Evolutionary conservation across 140 eudicot genomes (phyloP).

Genomic region (Oenanthe javanica): DNA sequence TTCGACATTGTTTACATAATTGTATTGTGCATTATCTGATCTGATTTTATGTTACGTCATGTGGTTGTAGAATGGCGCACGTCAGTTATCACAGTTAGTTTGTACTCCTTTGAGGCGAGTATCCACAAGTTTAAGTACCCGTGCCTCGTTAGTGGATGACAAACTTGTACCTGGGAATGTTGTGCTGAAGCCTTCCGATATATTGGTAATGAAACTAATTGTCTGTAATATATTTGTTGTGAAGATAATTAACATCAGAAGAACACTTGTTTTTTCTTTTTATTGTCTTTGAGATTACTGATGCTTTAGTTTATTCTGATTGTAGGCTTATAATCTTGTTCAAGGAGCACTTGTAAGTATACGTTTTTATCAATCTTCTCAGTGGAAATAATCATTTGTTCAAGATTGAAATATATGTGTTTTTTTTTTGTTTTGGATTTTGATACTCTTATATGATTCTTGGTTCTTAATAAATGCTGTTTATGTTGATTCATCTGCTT

Average conservation of each 20-base stretch:
- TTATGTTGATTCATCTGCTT: not conserved
- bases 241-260: not conserved
- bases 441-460: not conserved
- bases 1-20: not conserved
- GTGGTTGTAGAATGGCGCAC: slow-evolving; percentile 35
- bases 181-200: slow-evolving; percentile 53
- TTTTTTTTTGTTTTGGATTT: not conserved
- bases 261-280: slow-evolving; percentile 8
- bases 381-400: slow-evolving; percentile 5
- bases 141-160: slow-evolving; percentile 57
- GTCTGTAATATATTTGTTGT: not conserved
- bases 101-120: slow-evolving; percentile 29
- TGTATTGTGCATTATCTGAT: not conserved
- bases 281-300: slow-evolving; percentile 9
- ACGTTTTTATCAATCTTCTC: slow-evolving; percentile 7
- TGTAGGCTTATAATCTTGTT: slow-evolving; percentile 95
- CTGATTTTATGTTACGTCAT: not conserved
- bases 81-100: slow-evolving; percentile 26
- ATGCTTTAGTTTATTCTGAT: slow-evolving; percentile 15
- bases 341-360: slow-evolving; percentile 88
- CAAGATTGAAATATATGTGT: not conserved
- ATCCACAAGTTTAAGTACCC: slow-evolving; percentile 20
- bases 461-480: not conserved
- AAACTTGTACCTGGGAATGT: slow-evolving; percentile 27
- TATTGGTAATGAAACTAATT: slow-evolving; percentile 48